Base-by-base conservation (phyloP, 192 early-diverging fungal species). In the Entomortierella parvispora region DNA sequence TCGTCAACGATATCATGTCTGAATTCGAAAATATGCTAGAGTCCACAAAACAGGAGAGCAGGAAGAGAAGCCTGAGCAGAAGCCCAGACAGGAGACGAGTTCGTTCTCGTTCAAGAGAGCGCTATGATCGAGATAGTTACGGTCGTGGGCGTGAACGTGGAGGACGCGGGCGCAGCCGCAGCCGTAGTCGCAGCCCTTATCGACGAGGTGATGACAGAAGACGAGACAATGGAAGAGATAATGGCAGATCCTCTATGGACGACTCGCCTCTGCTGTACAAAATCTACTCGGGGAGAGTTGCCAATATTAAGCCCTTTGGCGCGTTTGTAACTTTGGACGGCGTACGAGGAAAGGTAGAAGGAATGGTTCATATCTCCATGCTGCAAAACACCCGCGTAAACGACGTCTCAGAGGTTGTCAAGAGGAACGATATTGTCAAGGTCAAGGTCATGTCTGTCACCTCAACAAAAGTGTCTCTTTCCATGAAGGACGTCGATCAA, bases 401-500 rank as follows among this genome's bases (percentile, higher is more conserved):
- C 22, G 90, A 96, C 62, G 93, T 95, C 1, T 84, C 85, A 4
- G 96, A 98, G n/a, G 90, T 97, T n/a, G 89, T 98, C 15, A 81
- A 87, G 22, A 88, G 93, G 17, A 89, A 90, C 12, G 91, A 98
- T 60, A 23, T 46, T 11, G 96, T 99, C 20, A 94, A 93, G 53
- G 96, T 99, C 51, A 99, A 99, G 68, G 93, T 99, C 45, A 90
- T 97, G 91, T 95, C 95, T 6, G 87, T 96, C 3, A 87, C 90
- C 9, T 95, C 94, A 23, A 91, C 82, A 32, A 85, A 93, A 45
- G 82, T 98, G 2, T 88, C 94, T 6, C 82, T 99, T 29, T 95
- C 93, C 10, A 96, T 98, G 93, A 97, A 95, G 62, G 97, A 99
- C 79, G 95, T 97, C 18, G 95, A 98, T 79, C 97, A 99, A 80